A percentile compares a stretch with the other conserved stretches of the same genome.
Conservation (phyloP, 2,329 filamentous ascomycete species). For the Ophiostoma quercus region DNA sequence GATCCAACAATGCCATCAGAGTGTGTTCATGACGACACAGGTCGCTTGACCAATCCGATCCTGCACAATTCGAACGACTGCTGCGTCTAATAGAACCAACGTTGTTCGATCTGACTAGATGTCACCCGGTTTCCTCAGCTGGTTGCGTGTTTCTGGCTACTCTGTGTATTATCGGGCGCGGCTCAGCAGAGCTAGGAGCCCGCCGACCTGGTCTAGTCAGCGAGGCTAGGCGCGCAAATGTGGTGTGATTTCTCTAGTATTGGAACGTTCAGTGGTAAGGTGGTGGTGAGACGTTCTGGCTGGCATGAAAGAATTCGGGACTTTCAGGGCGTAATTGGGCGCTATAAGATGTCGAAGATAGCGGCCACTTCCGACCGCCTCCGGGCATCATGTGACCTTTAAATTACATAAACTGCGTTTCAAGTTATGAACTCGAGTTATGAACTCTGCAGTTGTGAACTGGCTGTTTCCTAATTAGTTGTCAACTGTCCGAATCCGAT, state of each 20-base stretch:
- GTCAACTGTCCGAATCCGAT: not conserved
- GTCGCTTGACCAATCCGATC: constrained; percentile 5
- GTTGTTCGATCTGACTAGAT: constrained; percentile 19
- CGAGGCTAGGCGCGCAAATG: not conserved
- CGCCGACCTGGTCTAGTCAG: not conserved
- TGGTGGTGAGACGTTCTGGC: not conserved
- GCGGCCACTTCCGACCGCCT: not conserved
- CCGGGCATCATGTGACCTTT: not conserved
- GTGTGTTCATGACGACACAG: constrained; percentile 3
- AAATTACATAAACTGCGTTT: not conserved
- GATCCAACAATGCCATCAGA: not conserved
- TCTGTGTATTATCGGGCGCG: too few species aligned
- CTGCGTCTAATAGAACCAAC: not conserved
- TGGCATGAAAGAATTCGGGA: not conserved
- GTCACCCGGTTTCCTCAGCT: constrained; percentile 22
- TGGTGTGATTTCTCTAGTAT: not conserved
- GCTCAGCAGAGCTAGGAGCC: not conserved
- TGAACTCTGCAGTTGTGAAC: not conserved
- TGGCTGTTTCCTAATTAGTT: not conserved
- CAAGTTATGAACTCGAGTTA: not conserved
- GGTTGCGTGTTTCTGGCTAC: constrained; percentile 20
- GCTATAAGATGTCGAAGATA: not conserved
- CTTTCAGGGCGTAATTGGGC: not conserved
- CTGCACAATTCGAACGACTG: constrained; percentile 4
- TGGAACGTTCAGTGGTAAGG: not conserved